Base-by-base conservation (phyloP, 192 early-diverging fungal genomes). In the Mortierella antarctica region DNA sequence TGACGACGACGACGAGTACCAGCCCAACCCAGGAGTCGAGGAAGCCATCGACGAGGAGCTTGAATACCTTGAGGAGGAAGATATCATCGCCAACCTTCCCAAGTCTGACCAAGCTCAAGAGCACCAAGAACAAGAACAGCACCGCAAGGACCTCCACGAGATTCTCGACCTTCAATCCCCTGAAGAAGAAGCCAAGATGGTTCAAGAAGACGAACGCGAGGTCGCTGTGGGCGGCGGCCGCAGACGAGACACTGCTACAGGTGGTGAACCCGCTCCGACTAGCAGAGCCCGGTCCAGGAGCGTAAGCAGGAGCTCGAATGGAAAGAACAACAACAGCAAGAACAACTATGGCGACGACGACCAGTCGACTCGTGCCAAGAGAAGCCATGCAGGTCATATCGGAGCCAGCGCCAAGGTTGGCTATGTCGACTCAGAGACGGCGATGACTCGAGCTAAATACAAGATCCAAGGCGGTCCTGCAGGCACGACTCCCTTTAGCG, bases 341-440 rank as follows among this genome's bases (percentile, higher is more conserved):
- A 46, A 45, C 41, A 10, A 47, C 60, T 9, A 18, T 46, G 12
- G 42, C 45, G 18, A n/a, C 45, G 8, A 62, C 11, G 42, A 20
- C 1, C n/a, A 62, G 45, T n/a, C 60, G 8, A 46, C 41, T 5
- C 60, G 46, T 45, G 60, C 42, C 45, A 62, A 47, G 60, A 40
- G 45, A 18, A 62, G 42, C 20, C 60, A 45, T 9, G 60, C 60
- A 1, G 60, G 60, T 23, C 60, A 47, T 4, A 20, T 14, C 15
- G 60, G 60, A 6, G 60, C 60, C 18, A 62, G 45, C 18, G 60
- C 60, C 60, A 62, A 62, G 45, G 60, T 62, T 12, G 60, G 60
- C 14, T 47, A 20, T 44, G 42, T 46, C 15, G 60, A 48, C 20
- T 62, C 60, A 6, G 60, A 62, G 12, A 62, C 15, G 14, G 60